Base-by-base conservation (phyloP, 441 rosid genomes). In the Croton laevigatus region DNA sequence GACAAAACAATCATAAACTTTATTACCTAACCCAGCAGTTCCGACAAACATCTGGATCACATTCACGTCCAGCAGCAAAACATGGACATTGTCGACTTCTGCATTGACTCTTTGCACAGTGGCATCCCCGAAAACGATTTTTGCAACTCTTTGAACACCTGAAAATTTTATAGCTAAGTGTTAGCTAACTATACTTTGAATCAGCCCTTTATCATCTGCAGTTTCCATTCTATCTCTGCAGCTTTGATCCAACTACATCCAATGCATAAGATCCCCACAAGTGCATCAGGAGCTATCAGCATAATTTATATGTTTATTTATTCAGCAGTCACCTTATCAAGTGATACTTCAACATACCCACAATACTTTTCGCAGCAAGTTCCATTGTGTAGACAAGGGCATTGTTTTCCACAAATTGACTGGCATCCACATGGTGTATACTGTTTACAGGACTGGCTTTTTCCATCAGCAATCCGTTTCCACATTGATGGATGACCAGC, bases 321-420 rank as follows among this genome's bases (percentile, higher is more conserved):
- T 55, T 32, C 62, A 45, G 70, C 23, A 34, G 55, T 36, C 34
- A 57, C 42, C 20, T 22, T 16, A 34, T 59, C 52, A 63, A 20
- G 32, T 51, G 69, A 70, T 13, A 69, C 20, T 74, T 71, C 75
- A 22, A 81, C 93, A 55, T 91, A 94, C 97, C 99, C 97, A 69
- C 99, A 94, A 65, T 90, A 94, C 78, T 90, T 94, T 76, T 94
- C 97, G 71, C 98, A 91, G 81, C 97, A 91, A 67, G 96, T 90
- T 74, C 86, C 93, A 66, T 77, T 86, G 58, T 81, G 55, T 66
- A 80, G 82, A 81, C 98, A 94, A 65, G 87, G 67, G 78, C 98
- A 94, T 51, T 88, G 84, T 76, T 87, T 88, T 77, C 97, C 97
- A 76, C 98, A 94, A 76, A 81, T 80, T 23, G 90, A 76, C 63